Percentiles rank a stretch among this genome's conserved stretches.
phyloP scores from a whole-genome alignment of 768 basidiomycete species.

The Boletus huronensis region DNA sequence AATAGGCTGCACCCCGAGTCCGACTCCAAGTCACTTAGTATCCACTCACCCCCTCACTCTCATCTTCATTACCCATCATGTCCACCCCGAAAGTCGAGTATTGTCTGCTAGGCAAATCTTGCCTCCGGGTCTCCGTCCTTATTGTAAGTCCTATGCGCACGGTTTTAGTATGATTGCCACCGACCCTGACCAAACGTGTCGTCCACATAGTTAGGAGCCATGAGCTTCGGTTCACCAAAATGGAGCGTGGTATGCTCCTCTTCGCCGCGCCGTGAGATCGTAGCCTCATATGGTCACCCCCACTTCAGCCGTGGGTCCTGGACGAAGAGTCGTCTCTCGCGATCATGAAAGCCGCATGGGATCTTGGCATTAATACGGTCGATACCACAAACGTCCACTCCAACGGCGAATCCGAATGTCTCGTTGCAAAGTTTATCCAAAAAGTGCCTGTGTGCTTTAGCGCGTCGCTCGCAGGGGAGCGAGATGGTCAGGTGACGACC shows the following conservation, averaged over 20 bases:
- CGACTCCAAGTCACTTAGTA: not conserved
- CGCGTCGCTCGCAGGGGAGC: too few species aligned
- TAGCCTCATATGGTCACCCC: not conserved
- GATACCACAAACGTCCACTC: constrained; percentile 33
- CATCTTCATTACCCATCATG: not conserved
- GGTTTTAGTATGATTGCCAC: not conserved
- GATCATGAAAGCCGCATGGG: constrained; percentile 37
- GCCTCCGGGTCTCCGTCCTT: constrained; percentile 33
- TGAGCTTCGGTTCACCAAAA: constrained; percentile 28
- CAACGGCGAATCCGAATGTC: not conserved
- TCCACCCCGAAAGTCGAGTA: constrained; percentile 20
- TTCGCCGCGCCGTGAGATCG: not conserved
- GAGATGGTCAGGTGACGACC: too few species aligned
- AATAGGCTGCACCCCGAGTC: not conserved
- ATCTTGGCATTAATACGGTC: constrained; percentile 37
- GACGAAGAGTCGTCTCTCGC: constrained; percentile 26
- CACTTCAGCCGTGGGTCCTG: constrained; percentile 23
- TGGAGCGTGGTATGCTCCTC: constrained; percentile 22
- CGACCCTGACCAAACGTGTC: not conserved
- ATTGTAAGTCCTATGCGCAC: constrained; percentile 19
- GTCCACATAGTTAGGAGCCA: constrained; percentile 21
- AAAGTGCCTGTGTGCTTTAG: not conserved
- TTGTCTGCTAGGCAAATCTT: constrained; percentile 25
- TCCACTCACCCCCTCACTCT: not conserved
- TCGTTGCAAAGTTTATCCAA: not conserved